Evolutionary conservation across 768 basidiomycete species (phyloP).

Genomic region (Podaxis rugospora): DNA sequence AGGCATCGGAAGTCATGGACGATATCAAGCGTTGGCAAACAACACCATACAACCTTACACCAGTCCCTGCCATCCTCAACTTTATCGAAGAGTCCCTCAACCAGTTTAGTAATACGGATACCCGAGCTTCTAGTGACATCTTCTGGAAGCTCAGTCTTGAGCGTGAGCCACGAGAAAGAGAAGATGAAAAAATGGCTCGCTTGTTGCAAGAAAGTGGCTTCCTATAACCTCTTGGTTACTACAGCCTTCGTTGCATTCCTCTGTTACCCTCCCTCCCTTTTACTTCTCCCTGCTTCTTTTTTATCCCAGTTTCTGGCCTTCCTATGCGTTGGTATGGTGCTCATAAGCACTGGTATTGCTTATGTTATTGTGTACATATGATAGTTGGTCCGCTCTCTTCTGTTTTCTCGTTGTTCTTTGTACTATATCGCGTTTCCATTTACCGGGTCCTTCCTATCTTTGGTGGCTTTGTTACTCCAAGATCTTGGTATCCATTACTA

Average conservation of each 20-base stretch:
- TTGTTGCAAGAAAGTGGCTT: conserved; percentile 87
- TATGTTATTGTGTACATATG: conserved; percentile 19
- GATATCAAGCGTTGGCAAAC: conserved; percentile 97
- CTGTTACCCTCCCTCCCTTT: not conserved
- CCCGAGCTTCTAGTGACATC: conserved; percentile 63
- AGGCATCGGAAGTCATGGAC: conserved; percentile 93
- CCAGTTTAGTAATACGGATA: conserved; percentile 53
- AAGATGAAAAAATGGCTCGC: conserved; percentile 95
- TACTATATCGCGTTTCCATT: not conserved
- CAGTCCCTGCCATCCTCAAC: conserved; percentile 58
- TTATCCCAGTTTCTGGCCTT: not conserved
- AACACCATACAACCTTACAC: conserved; percentile 80
- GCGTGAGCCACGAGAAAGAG: conserved; percentile 90
- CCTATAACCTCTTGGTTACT: conserved; percentile 36
- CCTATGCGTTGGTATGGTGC: conserved; percentile 12
- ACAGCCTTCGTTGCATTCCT: not conserved
- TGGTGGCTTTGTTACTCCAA: not conserved
- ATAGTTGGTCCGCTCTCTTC: not conserved
- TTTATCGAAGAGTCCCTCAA: conserved; percentile 80
- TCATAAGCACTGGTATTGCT: conserved; percentile 18
- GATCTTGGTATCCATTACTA: not conserved
- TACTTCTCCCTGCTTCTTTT: not conserved
- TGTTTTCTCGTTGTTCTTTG: not conserved
- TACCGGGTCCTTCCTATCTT: not conserved
- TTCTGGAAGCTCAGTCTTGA: conserved; percentile 86